A percentile compares a stretch with the other conserved stretches of the same genome.
These are phyloP conservation scores for Pyrenophora tritici-repentis DNA, from an alignment of 2,329 filamentous ascomycete genomes.

Conservation along the genomic window DNA sequence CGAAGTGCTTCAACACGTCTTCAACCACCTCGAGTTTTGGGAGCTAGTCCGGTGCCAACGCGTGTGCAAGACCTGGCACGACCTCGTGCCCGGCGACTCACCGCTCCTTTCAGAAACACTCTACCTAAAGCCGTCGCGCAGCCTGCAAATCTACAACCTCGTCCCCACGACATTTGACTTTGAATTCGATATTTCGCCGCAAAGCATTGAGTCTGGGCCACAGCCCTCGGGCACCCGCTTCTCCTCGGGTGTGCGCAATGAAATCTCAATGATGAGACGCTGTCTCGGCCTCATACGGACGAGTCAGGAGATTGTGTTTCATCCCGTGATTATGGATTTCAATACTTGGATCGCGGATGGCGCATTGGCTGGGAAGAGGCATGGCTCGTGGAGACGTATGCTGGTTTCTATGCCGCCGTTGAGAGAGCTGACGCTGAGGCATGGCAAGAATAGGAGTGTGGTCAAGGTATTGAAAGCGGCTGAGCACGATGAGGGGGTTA, in stretches of 20 bases:
- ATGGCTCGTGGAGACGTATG: slow-evolving; percentile 12
- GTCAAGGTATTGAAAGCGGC: slow-evolving; percentile 6
- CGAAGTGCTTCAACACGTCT: slow-evolving; percentile 18
- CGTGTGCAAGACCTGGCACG: slow-evolving; percentile 15
- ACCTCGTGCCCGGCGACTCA: slow-evolving; percentile 19
- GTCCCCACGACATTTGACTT: slow-evolving; percentile 16
- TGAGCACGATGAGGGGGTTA: slow-evolving; percentile 8
- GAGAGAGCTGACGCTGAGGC: slow-evolving; percentile 12
- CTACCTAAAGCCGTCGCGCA: slow-evolving; percentile 18
- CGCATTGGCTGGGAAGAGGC: not conserved
- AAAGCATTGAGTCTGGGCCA: slow-evolving; percentile 1
- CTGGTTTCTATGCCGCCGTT: slow-evolving; percentile 19
- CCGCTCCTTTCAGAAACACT: slow-evolving; percentile 11
- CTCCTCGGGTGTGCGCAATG: slow-evolving; percentile 2
- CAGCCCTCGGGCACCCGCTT: slow-evolving; percentile 6
- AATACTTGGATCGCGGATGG: slow-evolving; percentile 3
- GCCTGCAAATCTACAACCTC: slow-evolving; percentile 18
- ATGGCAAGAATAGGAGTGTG: slow-evolving; percentile 6
- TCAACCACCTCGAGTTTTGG: slow-evolving; percentile 20
- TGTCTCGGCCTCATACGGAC: slow-evolving; percentile 16
- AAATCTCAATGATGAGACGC: slow-evolving; percentile 10
- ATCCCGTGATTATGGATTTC: slow-evolving; percentile 13
- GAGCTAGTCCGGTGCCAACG: slow-evolving; percentile 14
- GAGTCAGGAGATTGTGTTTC: slow-evolving; percentile 19
- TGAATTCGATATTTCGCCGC: slow-evolving; percentile 9